These are phyloP conservation scores for Keqinozyma sinolaborantium DNA, from an alignment of 1,139 yeast genomes.

Conservation along the genomic window DNA sequence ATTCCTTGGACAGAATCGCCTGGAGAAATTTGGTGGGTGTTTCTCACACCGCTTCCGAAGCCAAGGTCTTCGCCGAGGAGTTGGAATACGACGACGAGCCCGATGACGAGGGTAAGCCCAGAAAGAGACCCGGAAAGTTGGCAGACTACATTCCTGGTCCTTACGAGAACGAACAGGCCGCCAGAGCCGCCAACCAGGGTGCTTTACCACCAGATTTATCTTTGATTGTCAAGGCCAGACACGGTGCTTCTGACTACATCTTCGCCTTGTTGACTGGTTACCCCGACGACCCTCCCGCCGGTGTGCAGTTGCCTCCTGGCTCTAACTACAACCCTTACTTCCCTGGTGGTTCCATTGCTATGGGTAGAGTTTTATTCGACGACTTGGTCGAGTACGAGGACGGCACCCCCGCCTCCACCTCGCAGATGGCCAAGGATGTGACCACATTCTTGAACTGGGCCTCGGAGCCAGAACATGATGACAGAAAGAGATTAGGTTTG, in stretches of 20 bases:
- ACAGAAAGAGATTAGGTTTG: conserved; percentile 94
- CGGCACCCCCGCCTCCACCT: conserved; percentile 97
- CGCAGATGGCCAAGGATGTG: conserved; percentile 99
- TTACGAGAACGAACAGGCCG: conserved; percentile 96
- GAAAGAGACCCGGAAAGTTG: conserved; percentile 97
- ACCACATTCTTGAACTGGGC: conserved; percentile 97
- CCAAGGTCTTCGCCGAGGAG: conserved; percentile 91
- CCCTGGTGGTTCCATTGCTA: conserved; percentile 99
- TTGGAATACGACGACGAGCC: conserved; percentile 99
- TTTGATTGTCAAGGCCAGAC: conserved; percentile 97
- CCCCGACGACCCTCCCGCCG: conserved; percentile 99
- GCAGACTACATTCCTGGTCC: conserved; percentile 96
- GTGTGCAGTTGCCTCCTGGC: conserved; percentile 89
- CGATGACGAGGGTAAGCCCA: conserved; percentile 98
- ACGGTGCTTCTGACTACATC: conserved; percentile 95
- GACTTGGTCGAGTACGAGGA: conserved; percentile 97
- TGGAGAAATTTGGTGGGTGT: conserved; percentile 99
- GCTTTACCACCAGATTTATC: conserved; percentile 98
- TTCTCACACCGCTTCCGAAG: conserved; percentile 88
- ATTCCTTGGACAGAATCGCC: conserved; percentile 92
- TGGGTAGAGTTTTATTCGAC: conserved; percentile 97
- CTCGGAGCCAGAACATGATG: conserved; percentile 98
- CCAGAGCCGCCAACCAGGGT: conserved; percentile 99
- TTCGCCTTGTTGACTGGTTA: conserved; percentile 95
- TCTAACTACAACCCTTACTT: conserved; percentile 98